Evolutionary conservation across 148 eudicot genomes (phyloP).

Genomic region (Simmondsia chinensis): DNA sequence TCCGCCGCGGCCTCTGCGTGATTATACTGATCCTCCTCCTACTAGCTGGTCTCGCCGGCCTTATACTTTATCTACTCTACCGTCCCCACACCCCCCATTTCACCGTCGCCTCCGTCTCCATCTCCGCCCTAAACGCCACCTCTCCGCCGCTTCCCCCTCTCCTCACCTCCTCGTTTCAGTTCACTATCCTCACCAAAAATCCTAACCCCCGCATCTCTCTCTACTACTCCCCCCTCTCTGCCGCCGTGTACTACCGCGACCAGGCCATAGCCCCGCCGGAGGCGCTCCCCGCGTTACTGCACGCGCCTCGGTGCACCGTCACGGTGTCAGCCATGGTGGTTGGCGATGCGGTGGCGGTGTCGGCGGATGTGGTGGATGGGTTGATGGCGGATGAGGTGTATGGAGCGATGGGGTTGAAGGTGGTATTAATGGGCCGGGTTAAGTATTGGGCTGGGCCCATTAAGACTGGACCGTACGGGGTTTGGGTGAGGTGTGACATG

Average conservation of each 20-base stretch:
- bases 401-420: slow-evolving; percentile 55
- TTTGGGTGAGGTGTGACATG: slow-evolving; percentile 59
- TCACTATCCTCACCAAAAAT: slow-evolving; percentile 53
- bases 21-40: slow-evolving; percentile 21
- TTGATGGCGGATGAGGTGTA: slow-evolving; percentile 25
- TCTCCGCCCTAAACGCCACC: slow-evolving; percentile 47
- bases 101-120: slow-evolving; percentile 30
- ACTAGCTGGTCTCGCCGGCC: slow-evolving; percentile 33
- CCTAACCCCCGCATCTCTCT: slow-evolving; percentile 49
- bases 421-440: slow-evolving; percentile 55
- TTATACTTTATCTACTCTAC: slow-evolving; percentile 61
- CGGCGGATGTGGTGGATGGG: slow-evolving; percentile 21
- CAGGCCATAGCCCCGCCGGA: slow-evolving; percentile 52
- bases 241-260: slow-evolving; percentile 40
- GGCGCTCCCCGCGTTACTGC: slow-evolving; percentile 21
- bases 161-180: slow-evolving; percentile 50
- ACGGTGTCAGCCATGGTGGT: slow-evolving; percentile 25
- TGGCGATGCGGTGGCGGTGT: slow-evolving; percentile 13
- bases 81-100: slow-evolving; percentile 60
- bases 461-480: slow-evolving; percentile 32
- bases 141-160: slow-evolving; percentile 16
- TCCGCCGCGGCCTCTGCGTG: slow-evolving; percentile 7
- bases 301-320: slow-evolving; percentile 12
- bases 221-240: slow-evolving; percentile 50
- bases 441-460: slow-evolving; percentile 54